Percentiles rank a stretch among this genome's conserved stretches.
phyloP scores from a whole-genome alignment of 139 green algal genomes.

The Chlorella sp. region DNA sequence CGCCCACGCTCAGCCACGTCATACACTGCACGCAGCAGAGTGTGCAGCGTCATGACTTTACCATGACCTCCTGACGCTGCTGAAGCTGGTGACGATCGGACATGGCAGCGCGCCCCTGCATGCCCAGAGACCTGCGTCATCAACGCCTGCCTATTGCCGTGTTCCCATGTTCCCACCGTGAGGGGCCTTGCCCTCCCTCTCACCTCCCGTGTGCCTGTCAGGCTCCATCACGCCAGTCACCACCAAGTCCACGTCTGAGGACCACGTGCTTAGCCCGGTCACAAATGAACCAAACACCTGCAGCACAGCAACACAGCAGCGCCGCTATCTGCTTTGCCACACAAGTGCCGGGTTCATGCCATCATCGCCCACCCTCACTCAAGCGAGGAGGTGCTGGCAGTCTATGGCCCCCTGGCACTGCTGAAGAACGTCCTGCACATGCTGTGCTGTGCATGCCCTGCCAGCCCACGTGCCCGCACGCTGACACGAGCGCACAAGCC shows the following conservation, averaged over 20 bases:
- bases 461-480: too few relatives aligned
- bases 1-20: conserved; percentile 15
- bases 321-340: too few relatives aligned
- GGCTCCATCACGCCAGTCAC: conserved; percentile 47
- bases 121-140: neutral
- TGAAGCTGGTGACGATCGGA: neutral
- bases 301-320: too few relatives aligned
- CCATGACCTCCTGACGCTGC: neutral
- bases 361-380: too few relatives aligned
- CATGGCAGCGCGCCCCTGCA: neutral
- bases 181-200: neutral
- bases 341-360: too few relatives aligned
- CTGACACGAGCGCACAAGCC: too few relatives aligned
- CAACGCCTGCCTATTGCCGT: too few relatives aligned
- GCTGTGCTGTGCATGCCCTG: too few relatives aligned
- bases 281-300: conserved; percentile 55
- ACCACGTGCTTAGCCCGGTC: conserved; percentile 47
- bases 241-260: conserved; percentile 47
- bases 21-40: conserved; percentile 25
- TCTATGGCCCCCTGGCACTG: too few relatives aligned
- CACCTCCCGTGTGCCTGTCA: conserved; percentile 24
- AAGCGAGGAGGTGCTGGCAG: too few relatives aligned
- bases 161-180: too few relatives aligned
- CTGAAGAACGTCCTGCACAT: too few relatives aligned
- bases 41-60: neutral